Conservation (phyloP, 495 filamentous ascomycete genomes). For the Cercophora scortea region DNA sequence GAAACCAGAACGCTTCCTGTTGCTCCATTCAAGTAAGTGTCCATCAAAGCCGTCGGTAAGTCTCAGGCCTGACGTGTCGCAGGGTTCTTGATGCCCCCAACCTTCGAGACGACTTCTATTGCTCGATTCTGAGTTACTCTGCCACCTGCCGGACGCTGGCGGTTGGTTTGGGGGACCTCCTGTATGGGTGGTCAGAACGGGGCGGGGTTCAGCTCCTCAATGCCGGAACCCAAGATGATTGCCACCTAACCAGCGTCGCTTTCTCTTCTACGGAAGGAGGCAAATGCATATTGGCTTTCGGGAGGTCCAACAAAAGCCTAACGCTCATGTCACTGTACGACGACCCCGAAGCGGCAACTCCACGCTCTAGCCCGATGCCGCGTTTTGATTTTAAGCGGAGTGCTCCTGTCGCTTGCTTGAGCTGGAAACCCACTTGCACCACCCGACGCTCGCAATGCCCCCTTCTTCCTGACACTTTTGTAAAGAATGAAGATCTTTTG, state of each 20-base stretch:
- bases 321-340: slow-evolving; percentile 46
- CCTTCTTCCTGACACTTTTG: slow-evolving; percentile 23
- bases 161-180: slow-evolving; percentile 67
- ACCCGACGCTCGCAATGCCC: slow-evolving; percentile 30
- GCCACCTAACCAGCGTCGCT: slow-evolving; percentile 67
- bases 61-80: slow-evolving; percentile 12
- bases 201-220: slow-evolving; percentile 44
- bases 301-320: slow-evolving; percentile 59
- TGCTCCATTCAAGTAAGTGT: slow-evolving; percentile 67
- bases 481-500: slow-evolving; percentile 69
- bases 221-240: slow-evolving; percentile 24
- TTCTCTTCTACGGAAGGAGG: slow-evolving; percentile 78
- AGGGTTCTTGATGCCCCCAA: slow-evolving; percentile 80
- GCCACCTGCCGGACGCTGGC: slow-evolving; percentile 65
- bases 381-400: slow-evolving; percentile 71
- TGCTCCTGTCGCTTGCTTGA: slow-evolving; percentile 65
- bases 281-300: slow-evolving; percentile 77
- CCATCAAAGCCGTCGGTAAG: background rate
- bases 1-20: slow-evolving; percentile 46
- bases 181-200: slow-evolving; percentile 85
- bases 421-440: slow-evolving; percentile 51
- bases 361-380: slow-evolving; percentile 22
- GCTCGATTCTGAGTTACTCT: slow-evolving; percentile 83
- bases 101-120: slow-evolving; percentile 92
- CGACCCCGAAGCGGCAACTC: slow-evolving; percentile 3